A percentile compares a stretch with the other conserved stretches of the same genome.
Conservation (phyloP, 1,284 basidiomycete genomes). For the Malassezia japonica region DNA sequence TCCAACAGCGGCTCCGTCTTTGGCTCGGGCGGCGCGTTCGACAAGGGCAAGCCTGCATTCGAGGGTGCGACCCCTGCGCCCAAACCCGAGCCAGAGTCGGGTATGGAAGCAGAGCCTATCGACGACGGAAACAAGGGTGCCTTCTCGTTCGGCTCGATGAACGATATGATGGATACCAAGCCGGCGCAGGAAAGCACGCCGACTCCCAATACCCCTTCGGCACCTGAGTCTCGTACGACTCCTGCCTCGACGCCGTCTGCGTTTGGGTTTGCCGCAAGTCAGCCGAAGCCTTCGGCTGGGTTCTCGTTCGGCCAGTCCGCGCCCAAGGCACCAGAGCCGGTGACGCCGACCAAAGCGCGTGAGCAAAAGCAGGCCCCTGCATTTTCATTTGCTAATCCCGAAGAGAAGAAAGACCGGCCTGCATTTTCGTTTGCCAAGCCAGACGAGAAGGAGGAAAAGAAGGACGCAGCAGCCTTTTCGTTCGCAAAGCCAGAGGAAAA, state of each 20-base stretch:
- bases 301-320: constrained; percentile 25
- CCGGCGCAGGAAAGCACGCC: not conserved
- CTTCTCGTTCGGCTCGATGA: not conserved
- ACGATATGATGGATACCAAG: not conserved
- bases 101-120: not conserved
- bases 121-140: not conserved
- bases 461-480: constrained; percentile 6
- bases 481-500: constrained; percentile 6
- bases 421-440: not conserved
- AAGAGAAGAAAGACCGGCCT: not conserved
- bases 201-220: not conserved
- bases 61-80: not conserved
- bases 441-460: not conserved
- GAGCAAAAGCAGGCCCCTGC: not conserved
- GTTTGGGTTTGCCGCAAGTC: not conserved
- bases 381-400: not conserved
- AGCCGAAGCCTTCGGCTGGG: not conserved
- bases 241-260: not conserved
- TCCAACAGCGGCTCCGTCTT: not conserved
- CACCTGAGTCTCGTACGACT: not conserved
- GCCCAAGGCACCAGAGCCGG: constrained; percentile 10
- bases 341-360: not conserved
- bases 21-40: constrained; percentile 14
- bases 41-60: not conserved
- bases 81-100: not conserved